Percentiles rank a stretch among this genome's conserved stretches.
Evolutionary conservation across 345 rosid species (phyloP).

Genomic region (Boechera divaricarpa): DNA sequence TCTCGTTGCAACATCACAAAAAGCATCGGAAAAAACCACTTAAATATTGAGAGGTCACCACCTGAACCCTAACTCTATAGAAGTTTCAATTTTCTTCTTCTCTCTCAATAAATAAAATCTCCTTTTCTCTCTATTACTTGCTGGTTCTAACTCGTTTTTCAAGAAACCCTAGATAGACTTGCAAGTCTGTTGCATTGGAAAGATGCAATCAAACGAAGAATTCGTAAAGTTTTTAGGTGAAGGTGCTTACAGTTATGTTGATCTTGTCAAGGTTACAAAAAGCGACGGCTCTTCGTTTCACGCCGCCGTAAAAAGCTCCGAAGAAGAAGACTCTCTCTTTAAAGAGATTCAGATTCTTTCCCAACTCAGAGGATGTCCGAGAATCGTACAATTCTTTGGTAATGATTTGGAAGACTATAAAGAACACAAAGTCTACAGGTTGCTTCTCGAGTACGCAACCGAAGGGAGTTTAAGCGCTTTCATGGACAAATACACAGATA

Average conservation of each 20-base stretch:
- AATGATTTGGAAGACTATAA: background rate
- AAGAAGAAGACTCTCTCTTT: background rate
- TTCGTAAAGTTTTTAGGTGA: background rate
- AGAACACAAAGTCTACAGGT: background rate
- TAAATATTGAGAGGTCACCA: too few relatives aligned
- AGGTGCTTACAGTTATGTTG: background rate
- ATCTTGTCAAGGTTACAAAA: background rate
- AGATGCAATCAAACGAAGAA: background rate
- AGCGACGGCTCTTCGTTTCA: conserved; percentile 1
- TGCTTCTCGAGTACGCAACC: conserved; percentile 9
- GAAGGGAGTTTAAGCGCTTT: conserved; percentile 4
- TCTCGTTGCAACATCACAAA: too few relatives aligned
- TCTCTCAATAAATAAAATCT: background rate
- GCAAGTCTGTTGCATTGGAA: background rate
- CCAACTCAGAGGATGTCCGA: background rate
- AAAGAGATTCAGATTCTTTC: background rate
- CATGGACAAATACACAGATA: background rate
- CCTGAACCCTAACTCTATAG: background rate
- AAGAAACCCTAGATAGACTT: background rate
- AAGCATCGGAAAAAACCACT: too few relatives aligned
- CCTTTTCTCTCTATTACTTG: background rate
- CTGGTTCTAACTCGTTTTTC: background rate
- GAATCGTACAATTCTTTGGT: background rate
- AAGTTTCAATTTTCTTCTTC: background rate
- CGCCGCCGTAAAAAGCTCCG: conserved; percentile 7